Percentiles rank a stretch among this genome's conserved stretches.
phyloP scores from a whole-genome alignment of 306 rosid genomes.

The Psophocarpus tetragonolobus region DNA sequence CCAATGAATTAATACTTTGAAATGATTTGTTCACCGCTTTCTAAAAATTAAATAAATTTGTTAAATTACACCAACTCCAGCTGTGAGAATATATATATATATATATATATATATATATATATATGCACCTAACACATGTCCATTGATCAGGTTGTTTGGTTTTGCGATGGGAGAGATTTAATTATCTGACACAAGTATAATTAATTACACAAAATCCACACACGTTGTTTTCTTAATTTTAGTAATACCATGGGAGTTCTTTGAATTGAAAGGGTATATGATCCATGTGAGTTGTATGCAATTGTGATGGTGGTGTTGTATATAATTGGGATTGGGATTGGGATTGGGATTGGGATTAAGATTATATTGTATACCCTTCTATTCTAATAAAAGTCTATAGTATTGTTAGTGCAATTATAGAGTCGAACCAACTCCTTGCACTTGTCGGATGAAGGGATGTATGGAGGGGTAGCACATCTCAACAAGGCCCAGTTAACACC shows the following conservation, averaged over 20 bases:
- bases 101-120: too few species aligned
- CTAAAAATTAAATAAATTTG: neutral
- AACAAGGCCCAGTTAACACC: constrained; percentile 76
- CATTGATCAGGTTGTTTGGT: neutral
- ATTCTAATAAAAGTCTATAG: constrained; percentile 48
- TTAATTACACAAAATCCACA: constrained; percentile 7
- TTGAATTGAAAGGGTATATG: neutral
- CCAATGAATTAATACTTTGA: constrained; percentile 1
- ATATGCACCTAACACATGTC: neutral
- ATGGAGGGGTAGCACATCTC: constrained; percentile 72
- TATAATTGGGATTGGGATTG: neutral
- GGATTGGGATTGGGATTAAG: too few species aligned
- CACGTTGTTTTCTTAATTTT: neutral
- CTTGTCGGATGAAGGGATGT: constrained; percentile 44
- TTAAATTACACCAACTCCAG: neutral
- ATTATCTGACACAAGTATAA: neutral
- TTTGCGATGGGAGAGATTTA: neutral
- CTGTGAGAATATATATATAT: neutral
- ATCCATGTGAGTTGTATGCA: neutral
- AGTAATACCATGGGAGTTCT: neutral
- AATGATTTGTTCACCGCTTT: neutral
- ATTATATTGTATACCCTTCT: neutral
- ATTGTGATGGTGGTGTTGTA: neutral
- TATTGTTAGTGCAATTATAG: constrained; percentile 5
- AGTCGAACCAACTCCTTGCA: constrained; percentile 12